Evolutionary conservation across 192 early-diverging fungal genomes (phyloP), one percentile per base, ranked within the genome.

Genomic region (Diversispora eburnea): DNA sequence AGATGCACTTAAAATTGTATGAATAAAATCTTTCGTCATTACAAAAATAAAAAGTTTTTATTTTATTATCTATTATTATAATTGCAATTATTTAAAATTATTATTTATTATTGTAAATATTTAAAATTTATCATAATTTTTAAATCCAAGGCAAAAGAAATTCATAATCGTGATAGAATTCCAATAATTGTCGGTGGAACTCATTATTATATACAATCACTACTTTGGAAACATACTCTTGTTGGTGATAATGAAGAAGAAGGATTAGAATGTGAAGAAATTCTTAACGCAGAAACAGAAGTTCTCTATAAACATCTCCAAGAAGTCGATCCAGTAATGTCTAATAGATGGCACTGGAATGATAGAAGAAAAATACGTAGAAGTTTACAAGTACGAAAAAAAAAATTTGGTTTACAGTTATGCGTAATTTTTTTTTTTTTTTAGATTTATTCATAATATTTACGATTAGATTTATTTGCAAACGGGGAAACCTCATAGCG

Each of bases 141-240:
- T 12, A 17, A 39, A 12, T 75, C 22, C 20, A 25, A 91, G 88
- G 97, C 98, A 69, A 68, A 84, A n/a, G 84, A 90, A 20, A 91
- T 97, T 46, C 89, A 95, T 62, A 68, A 76, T 22, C 85, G 92
- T 12, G 76, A 89, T 64, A 80, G 84, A 19, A 63, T 93, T 15
- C 94, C 97, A 4, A 89, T 99, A 10, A 80, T 99, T 7, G 95
- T 96, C 7, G 97, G 97, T 47, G 97, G 97, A 52, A 99, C 96
- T 5, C 89, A 97, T 76, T 99, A 99, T 80, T 99, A 99, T 78
- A 88, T 99, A 42, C 97, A 99, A 76, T 90, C 90, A 2, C 76
- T 94, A 5, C 79, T 99, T 47, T 99, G 91, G 86, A 79, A 86
- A 47, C 85, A 94, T 49, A 86, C 88, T 0, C 78, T 95, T 22